phyloP scores from a whole-genome alignment of 1,284 basidiomycete genomes.

The Cystobasidium slooffiae region DNA sequence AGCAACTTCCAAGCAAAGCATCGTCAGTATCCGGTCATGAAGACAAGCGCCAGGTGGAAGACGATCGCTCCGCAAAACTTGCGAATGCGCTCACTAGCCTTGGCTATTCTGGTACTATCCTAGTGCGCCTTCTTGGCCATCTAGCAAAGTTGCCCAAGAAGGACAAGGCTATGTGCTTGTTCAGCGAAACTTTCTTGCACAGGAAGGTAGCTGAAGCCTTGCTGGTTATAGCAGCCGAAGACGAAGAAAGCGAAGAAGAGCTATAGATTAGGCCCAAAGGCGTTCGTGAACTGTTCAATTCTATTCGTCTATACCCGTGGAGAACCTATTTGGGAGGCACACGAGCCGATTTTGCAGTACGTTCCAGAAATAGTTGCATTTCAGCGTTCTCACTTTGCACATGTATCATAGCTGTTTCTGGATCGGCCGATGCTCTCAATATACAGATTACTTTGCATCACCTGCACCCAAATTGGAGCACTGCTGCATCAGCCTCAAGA shows the following conservation, averaged over 20 bases:
- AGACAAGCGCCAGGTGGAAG: too few relatives aligned
- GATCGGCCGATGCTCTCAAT: too few relatives aligned
- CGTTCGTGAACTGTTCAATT: too few relatives aligned
- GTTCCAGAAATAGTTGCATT: too few relatives aligned
- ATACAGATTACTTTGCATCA: too few relatives aligned
- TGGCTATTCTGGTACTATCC: neutral
- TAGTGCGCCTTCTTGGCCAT: neutral
- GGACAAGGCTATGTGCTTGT: slow-evolving; percentile 8
- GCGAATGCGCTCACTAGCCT: neutral
- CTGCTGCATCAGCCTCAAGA: too few relatives aligned
- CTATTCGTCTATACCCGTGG: too few relatives aligned
- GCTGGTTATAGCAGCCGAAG: slow-evolving; percentile 9
- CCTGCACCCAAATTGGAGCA: too few relatives aligned
- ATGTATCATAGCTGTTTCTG: too few relatives aligned
- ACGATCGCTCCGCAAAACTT: neutral
- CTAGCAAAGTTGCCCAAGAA: neutral
- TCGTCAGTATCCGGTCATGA: neutral
- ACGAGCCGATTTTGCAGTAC: too few relatives aligned
- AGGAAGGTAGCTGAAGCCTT: slow-evolving; percentile 14
- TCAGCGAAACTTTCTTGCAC: slow-evolving; percentile 11
- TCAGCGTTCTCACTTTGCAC: too few relatives aligned
- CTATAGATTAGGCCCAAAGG: neutral
- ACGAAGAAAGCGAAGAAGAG: slow-evolving; percentile 22
- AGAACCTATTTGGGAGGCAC: too few relatives aligned
- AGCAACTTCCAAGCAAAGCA: neutral